A percentile compares a stretch with the other conserved stretches of the same genome.
Evolutionary conservation across 257 asterid genomes (phyloP).

Genomic region (Galeopsis tetrahit): DNA sequence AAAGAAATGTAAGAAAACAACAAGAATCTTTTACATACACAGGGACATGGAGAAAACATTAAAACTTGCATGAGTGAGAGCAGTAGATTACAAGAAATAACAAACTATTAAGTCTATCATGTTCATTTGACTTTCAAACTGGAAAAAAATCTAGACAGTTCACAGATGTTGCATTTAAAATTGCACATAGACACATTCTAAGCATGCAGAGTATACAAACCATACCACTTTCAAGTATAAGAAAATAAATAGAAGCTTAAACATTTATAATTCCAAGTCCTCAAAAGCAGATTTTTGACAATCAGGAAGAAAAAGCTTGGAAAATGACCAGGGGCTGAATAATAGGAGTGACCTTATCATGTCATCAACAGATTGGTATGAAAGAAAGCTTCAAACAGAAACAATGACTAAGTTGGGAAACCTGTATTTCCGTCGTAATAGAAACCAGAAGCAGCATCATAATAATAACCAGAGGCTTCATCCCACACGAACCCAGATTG

Average conservation of each 20-base stretch:
- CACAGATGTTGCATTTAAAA: neutral
- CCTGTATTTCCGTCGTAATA: slow-evolving; percentile 98
- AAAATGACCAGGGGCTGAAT: slow-evolving; percentile 6
- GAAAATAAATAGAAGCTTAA: neutral
- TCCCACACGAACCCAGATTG: slow-evolving; percentile 98
- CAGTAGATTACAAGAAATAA: neutral
- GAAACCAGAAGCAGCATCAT: slow-evolving; percentile 96
- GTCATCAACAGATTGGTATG: slow-evolving; percentile 7
- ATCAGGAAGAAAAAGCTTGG: neutral
- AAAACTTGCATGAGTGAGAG: neutral
- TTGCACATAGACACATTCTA: neutral
- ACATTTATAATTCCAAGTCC: neutral
- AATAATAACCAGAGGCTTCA: slow-evolving; percentile 97
- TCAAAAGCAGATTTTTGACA: slow-evolving; percentile 16
- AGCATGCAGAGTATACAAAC: neutral
- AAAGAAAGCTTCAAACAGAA: neutral
- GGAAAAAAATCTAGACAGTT: neutral
- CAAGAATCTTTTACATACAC: neutral
- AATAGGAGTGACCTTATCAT: neutral
- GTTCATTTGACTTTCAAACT: neutral
- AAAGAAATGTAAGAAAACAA: neutral
- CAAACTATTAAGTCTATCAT: neutral
- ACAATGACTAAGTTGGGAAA: slow-evolving; percentile 31
- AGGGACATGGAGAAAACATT: neutral
- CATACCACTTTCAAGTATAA: neutral